These are phyloP conservation scores for Fusarium camptoceras DNA, from an alignment of 2,329 filamentous ascomycete genomes.

Conservation along the genomic window DNA sequence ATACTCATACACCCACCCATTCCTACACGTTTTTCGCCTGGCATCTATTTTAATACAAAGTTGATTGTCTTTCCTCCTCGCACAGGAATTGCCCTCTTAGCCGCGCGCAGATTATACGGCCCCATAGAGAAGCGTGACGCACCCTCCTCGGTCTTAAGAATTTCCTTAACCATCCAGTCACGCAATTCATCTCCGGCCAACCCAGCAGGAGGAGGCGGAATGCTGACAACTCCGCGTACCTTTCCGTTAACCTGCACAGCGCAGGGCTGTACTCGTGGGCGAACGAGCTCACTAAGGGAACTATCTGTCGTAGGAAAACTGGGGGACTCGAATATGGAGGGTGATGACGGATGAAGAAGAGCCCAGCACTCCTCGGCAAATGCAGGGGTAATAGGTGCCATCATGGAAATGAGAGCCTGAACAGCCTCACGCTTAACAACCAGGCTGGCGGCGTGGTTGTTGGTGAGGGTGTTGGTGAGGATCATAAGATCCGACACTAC, in stretches of 20 bases:
- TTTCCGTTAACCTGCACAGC: conserved; percentile 87
- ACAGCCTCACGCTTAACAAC: conserved; percentile 62
- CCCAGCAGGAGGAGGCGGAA: conserved; percentile 63
- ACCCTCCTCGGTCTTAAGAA: conserved; percentile 72
- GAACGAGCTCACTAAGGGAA: conserved; percentile 59
- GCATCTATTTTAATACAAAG: conserved; percentile 66
- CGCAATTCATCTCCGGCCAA: conserved; percentile 60
- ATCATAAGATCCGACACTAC: conserved; percentile 85
- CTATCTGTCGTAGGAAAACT: conserved; percentile 71
- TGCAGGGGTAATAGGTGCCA: conserved; percentile 83
- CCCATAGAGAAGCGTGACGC: conserved; percentile 64
- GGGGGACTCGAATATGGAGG: conserved; percentile 59
- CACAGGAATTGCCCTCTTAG: conserved; percentile 75
- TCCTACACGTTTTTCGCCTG: neutral
- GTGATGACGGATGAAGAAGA: conserved; percentile 58
- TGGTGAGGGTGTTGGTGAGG: conserved; percentile 76
- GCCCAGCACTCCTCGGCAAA: conserved; percentile 86
- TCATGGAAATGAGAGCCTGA: conserved; percentile 73
- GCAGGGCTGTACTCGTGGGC: conserved; percentile 64
- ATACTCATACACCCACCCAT: conserved; percentile 22
- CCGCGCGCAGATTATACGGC: conserved; percentile 59
- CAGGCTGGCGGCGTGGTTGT: conserved; percentile 55
- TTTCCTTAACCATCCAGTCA: conserved; percentile 70
- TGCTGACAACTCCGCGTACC: conserved; percentile 73
- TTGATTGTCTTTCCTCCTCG: conserved; percentile 77